phyloP scores from a whole-genome alignment of 345 rosid species.

The Mercurialis annua region DNA sequence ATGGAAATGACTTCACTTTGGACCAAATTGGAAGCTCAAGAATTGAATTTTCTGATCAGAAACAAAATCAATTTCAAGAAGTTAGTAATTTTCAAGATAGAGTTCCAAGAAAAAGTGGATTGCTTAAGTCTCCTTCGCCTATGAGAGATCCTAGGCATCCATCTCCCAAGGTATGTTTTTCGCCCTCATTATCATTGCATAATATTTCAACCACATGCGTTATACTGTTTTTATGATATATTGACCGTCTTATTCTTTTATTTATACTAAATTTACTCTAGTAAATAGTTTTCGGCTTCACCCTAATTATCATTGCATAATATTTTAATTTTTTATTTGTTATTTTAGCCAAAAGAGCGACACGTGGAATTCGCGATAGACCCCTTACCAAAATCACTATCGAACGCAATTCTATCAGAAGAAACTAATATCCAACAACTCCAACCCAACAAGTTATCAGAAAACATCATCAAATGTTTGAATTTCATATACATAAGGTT shows the following conservation, averaged over 20 bases:
- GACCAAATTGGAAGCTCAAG: slow-evolving; percentile 41
- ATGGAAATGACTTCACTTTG: slow-evolving; percentile 42
- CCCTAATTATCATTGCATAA: no score
- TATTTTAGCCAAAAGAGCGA: slow-evolving; percentile 61
- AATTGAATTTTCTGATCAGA: slow-evolving; percentile 30
- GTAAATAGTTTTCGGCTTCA: no score
- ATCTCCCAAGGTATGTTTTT: slow-evolving; percentile 68
- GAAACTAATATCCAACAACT: slow-evolving; percentile 53
- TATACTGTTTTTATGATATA: not conserved
- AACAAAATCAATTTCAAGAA: slow-evolving; percentile 48
- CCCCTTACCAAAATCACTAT: slow-evolving; percentile 47
- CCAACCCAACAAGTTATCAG: slow-evolving; percentile 87
- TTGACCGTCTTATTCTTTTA: not conserved
- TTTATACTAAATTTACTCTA: not conserved
- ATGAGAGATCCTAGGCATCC: slow-evolving; percentile 61
- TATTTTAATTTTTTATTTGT: slow-evolving; percentile 1
- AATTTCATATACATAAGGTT: slow-evolving; percentile 71
- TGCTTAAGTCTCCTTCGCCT: slow-evolving; percentile 60
- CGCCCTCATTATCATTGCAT: not conserved
- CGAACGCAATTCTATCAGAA: slow-evolving; percentile 49
- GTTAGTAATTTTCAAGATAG: slow-evolving; percentile 47
- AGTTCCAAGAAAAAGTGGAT: slow-evolving; percentile 39
- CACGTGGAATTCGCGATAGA: slow-evolving; percentile 41
- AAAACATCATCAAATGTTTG: slow-evolving; percentile 78
- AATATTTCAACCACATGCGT: no score